These are phyloP conservation scores for Chaetomium sp. DNA, from an alignment of 2,329 filamentous ascomycete genomes.

Conservation along the genomic window DNA sequence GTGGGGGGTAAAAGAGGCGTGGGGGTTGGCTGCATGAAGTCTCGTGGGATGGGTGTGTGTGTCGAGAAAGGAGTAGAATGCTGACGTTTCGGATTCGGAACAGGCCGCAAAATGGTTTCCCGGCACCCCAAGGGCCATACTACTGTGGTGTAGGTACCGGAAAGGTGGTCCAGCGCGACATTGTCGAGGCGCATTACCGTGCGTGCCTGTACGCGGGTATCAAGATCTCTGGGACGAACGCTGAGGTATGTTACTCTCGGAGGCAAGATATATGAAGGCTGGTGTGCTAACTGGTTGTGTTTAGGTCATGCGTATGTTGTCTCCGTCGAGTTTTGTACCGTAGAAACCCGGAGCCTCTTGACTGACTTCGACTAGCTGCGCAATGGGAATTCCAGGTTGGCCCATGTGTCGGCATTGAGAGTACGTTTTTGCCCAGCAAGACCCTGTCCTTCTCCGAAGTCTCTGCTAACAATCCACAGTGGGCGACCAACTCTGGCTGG, in stretches of 20 bases:
- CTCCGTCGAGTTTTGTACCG: background rate
- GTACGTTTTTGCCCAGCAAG: constrained; percentile 40
- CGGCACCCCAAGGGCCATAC: constrained; percentile 78
- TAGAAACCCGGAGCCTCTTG: background rate
- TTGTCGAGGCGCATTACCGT: constrained; percentile 79
- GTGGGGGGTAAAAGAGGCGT: no score
- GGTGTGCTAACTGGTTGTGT: background rate
- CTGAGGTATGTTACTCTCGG: constrained; percentile 58
- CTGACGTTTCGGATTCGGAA: background rate
- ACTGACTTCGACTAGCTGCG: constrained; percentile 35
- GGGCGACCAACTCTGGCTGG: constrained; percentile 95
- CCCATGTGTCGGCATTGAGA: constrained; percentile 77
- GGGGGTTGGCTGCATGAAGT: no score
- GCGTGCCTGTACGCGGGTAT: constrained; percentile 78
- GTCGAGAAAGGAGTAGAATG: no score
- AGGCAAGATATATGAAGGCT: background rate
- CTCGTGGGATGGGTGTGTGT: no score
- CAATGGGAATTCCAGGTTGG: constrained; percentile 99
- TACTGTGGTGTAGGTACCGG: constrained; percentile 97
- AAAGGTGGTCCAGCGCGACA: constrained; percentile 96
- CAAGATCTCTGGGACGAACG: constrained; percentile 96
- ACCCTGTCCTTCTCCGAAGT: constrained; percentile 31
- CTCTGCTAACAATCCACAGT: constrained; percentile 41
- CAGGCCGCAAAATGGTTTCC: constrained; percentile 43
- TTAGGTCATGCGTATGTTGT: constrained; percentile 37